phyloP scores from a whole-genome alignment of 148 eudicot species.

The Fagopyrum esculentum region DNA sequence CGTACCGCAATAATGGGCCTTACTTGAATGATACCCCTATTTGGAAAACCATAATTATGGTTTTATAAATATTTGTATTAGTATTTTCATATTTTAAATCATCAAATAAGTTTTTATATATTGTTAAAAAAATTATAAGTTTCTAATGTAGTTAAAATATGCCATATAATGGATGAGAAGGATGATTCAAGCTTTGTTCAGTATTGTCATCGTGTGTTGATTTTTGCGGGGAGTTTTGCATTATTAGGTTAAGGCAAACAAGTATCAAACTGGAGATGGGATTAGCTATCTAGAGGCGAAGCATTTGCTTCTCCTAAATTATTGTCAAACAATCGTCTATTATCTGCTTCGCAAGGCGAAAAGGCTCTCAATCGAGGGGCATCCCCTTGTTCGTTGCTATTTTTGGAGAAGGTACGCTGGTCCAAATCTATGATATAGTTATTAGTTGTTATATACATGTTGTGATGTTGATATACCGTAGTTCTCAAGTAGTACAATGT shows the following conservation, averaged over 20 bases:
- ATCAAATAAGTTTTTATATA: no score
- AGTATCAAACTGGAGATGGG: constrained; percentile 68
- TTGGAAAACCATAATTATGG: no score
- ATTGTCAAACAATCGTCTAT: constrained; percentile 94
- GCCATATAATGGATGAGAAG: no score
- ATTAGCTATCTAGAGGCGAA: constrained; percentile 92
- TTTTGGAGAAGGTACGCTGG: constrained; percentile 70
- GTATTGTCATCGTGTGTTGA: not conserved
- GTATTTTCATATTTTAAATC: no score
- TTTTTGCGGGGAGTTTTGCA: not conserved
- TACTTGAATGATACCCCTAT: no score
- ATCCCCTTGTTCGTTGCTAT: constrained; percentile 79
- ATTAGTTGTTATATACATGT: not conserved
- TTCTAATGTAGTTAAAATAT: no score
- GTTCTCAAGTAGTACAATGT: not conserved
- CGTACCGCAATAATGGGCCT: no score
- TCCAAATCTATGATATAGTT: not conserved
- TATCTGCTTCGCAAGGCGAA: constrained; percentile 79
- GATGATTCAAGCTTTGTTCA: no score
- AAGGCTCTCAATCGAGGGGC: constrained; percentile 78
- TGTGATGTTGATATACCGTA: not conserved
- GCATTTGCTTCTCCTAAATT: constrained; percentile 77
- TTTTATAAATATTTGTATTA: no score
- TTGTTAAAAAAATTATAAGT: no score
- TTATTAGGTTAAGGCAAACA: constrained; percentile 63